Evolutionary conservation across 192 early-diverging fungal species (phyloP).

Genomic region (Backusella psychrophila): DNA sequence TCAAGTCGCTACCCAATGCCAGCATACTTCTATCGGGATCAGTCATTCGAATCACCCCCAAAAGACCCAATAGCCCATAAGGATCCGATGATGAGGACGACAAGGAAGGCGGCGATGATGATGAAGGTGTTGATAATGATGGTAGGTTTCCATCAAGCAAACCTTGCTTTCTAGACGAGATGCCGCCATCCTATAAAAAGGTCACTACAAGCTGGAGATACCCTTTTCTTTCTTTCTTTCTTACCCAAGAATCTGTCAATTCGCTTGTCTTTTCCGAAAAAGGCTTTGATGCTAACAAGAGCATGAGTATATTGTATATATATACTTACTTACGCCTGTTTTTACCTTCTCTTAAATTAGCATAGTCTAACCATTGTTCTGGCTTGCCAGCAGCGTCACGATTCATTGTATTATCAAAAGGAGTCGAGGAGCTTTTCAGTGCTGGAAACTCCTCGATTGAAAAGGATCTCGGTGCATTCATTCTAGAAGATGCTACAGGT

Average conservation of each 20-base stretch:
- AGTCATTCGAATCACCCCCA: conserved; percentile 77
- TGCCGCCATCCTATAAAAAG: neutral
- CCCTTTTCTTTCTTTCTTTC: too few species aligned
- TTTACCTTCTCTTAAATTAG: conserved; percentile 16
- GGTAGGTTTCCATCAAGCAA: neutral
- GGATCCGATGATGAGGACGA: conserved; percentile 44
- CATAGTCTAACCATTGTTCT: conserved; percentile 23
- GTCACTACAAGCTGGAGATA: too few species aligned
- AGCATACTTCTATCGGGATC: conserved; percentile 78
- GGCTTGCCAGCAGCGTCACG: conserved; percentile 5
- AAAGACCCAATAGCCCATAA: conserved; percentile 84
- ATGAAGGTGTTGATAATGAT: neutral
- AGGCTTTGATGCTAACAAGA: neutral
- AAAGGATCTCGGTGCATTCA: conserved; percentile 28
- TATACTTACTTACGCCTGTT: too few species aligned
- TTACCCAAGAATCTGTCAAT: conserved; percentile 12
- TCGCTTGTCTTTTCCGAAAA: conserved; percentile 14
- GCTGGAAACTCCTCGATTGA: conserved; percentile 38
- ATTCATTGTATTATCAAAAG: conserved; percentile 10
- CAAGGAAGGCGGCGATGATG: neutral
- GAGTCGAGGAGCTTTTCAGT: conserved; percentile 19
- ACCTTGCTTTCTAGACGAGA: neutral
- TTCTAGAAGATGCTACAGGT: conserved; percentile 4
- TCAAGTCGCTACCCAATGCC: conserved; percentile 88
- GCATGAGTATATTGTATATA: neutral